Evolutionary conservation across 148 eudicot genomes (phyloP).

Genomic region (Camellia sinensis): DNA sequence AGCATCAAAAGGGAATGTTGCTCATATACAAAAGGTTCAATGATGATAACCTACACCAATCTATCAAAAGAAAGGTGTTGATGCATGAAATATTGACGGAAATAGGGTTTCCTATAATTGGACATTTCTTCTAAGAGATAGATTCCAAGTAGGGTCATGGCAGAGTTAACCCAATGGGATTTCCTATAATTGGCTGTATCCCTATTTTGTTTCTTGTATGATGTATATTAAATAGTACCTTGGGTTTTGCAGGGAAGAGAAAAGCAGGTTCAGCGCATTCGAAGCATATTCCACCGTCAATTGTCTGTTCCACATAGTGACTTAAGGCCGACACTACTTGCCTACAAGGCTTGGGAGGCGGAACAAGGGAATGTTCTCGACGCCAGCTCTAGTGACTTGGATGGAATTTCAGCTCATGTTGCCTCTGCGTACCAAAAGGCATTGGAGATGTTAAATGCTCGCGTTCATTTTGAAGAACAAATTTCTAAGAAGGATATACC

Average conservation of each 20-base stretch:
- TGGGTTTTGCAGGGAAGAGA: conserved; percentile 57
- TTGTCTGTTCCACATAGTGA: conserved; percentile 70
- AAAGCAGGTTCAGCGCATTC: conserved; percentile 81
- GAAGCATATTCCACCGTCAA: conserved; percentile 76
- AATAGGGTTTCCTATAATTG: neutral
- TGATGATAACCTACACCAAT: too few relatives aligned
- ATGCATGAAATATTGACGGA: neutral
- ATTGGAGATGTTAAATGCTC: conserved; percentile 63
- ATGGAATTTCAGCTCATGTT: conserved; percentile 63
- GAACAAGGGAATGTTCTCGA: conserved; percentile 60
- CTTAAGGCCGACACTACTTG: conserved; percentile 45
- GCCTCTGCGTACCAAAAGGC: conserved; percentile 77
- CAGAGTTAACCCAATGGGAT: too few relatives aligned
- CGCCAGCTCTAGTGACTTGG: conserved; percentile 42
- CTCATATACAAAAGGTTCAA: too few relatives aligned
- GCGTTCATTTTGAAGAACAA: conserved; percentile 66
- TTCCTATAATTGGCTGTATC: too few relatives aligned
- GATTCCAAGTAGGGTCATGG: neutral
- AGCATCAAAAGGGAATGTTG: too few relatives aligned
- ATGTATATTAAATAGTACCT: conserved; percentile 2
- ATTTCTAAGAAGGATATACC: conserved; percentile 46
- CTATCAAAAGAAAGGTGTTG: too few relatives aligned
- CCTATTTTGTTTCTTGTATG: too few relatives aligned
- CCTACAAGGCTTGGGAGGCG: conserved; percentile 85
- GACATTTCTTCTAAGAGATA: neutral